Evolutionary conservation across 768 basidiomycete species (phyloP).

Genomic region (Amanita fuliginea): DNA sequence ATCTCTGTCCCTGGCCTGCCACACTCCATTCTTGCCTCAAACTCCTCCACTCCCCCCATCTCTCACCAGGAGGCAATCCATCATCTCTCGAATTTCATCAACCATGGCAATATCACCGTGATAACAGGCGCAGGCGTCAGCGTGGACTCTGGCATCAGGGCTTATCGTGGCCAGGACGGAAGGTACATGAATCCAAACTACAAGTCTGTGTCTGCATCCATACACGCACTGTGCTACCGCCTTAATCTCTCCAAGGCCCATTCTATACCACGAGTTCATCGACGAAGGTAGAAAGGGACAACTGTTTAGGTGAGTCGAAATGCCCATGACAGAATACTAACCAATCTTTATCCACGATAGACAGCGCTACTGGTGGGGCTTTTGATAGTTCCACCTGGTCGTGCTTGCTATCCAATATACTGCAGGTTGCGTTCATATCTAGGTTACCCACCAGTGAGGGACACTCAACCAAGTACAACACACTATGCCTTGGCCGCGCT

Average conservation of each 20-base stretch:
- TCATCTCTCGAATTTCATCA: constrained; percentile 54
- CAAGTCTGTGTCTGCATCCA: constrained; percentile 36
- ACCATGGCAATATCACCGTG: constrained; percentile 57
- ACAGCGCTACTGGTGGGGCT: constrained; percentile 66
- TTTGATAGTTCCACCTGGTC: constrained; percentile 1
- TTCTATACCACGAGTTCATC: constrained; percentile 77
- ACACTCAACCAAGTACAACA: constrained; percentile 76
- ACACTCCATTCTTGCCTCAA: constrained; percentile 39
- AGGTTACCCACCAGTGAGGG: constrained; percentile 82
- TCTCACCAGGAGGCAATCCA: constrained; percentile 43
- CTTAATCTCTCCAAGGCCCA: constrained; percentile 30
- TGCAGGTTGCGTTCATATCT: constrained; percentile 62
- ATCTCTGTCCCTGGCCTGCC: constrained; percentile 71
- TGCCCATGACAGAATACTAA: neutral
- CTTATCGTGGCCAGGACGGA: constrained; percentile 85
- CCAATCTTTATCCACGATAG: constrained; percentile 30
- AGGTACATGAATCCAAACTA: constrained; percentile 87
- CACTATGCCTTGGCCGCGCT: constrained; percentile 83
- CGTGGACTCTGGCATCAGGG: constrained; percentile 91
- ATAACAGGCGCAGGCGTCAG: constrained; percentile 91
- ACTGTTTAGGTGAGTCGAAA: constrained; percentile 48
- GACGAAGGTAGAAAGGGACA: constrained; percentile 60
- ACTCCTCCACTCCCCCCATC: constrained; percentile 23
- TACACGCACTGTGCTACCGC: neutral
- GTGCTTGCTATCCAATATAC: constrained; percentile 10